Evolutionary conservation across 306 rosid genomes (phyloP).

Genomic region (Vigna hirtella): DNA sequence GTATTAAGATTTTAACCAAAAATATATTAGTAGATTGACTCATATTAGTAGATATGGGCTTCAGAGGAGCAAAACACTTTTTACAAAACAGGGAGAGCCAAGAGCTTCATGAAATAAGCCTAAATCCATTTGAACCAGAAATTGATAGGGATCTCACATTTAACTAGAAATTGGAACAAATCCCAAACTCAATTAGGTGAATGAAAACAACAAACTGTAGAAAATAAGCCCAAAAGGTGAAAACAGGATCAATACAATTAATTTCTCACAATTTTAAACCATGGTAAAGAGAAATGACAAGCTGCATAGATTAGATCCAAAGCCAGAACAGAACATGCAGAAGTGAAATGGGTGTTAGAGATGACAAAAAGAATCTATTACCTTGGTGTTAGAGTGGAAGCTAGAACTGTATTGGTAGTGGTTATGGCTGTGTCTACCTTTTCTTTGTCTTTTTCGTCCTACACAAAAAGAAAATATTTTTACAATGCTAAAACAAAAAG

Average conservation of each 20-base stretch:
- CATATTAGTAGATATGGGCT: neutral
- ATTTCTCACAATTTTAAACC: too few species aligned
- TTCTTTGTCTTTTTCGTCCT: constrained; percentile 16
- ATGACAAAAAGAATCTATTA: neutral
- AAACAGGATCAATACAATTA: constrained; percentile 13
- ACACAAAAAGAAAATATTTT: too few species aligned
- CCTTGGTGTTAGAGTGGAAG: constrained; percentile 51
- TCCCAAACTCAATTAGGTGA: neutral
- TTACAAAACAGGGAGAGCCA: neutral
- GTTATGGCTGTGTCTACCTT: constrained; percentile 36
- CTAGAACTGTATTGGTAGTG: constrained; percentile 4
- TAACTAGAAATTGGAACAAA: neutral
- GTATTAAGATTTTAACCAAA: too few species aligned
- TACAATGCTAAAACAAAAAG: too few species aligned
- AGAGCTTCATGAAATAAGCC: neutral
- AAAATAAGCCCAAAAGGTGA: constrained; percentile 4
- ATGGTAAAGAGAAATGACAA: neutral
- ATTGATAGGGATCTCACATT: neutral
- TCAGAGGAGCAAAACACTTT: neutral
- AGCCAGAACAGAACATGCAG: neutral
- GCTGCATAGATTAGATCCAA: constrained; percentile 9
- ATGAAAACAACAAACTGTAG: neutral
- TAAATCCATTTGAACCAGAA: neutral
- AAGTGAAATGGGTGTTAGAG: neutral
- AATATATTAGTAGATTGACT: neutral